Evolutionary conservation across 2,329 filamentous ascomycete species (phyloP), one percentile per base, ranked within the genome.

Genomic region (Colletotrichum horii): DNA sequence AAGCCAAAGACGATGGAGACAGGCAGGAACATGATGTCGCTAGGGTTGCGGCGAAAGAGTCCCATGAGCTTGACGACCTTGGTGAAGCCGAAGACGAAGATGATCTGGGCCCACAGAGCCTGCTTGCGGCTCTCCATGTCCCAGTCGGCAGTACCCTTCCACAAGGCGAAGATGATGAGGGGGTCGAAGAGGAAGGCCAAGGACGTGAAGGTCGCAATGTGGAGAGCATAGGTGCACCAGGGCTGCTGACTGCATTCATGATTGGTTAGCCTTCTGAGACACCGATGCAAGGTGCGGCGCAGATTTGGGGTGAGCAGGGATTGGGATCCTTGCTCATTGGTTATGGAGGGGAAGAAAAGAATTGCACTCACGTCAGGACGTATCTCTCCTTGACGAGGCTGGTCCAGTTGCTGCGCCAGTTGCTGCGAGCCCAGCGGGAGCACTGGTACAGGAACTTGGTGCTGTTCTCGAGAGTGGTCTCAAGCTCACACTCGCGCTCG

Each of bases 331-430:
- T 30, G 32, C 65, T 34, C 65, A 14, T 14, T 60, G n/a, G 34
- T 38, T 66, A 67, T 67, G 28, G 28, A 34, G 24, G 34, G 52
- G 75, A 77, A 72, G 66, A 76, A 62, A 66, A 73, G 64, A 66
- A 22, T n/a, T 48, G 24, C 15, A 32, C 95, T 93, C 90, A 98
- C 96, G 87, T 93, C 92, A 94, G 95, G 81, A 98, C 95, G 82
- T 95, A 91, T 82, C 94, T 89, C 86, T 98, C 96, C 78, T 92
- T 91, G 78, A 96, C 90, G 82, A 98, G 89, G 84, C 95, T 98
- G 68, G 95, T 98, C 85, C 95, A 93, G 85, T 98, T 98, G 88
- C 96, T 98, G 82, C 96, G 91, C 96, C 96, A 98, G 86, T 98
- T 98, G 89, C 96, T 98, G 81, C 96, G 93, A 58, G 97, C 96